Evolutionary conservation across 805 yeast species (phyloP), one percentile per base, ranked within the genome.

Genomic region (Alloascoidea africana): DNA sequence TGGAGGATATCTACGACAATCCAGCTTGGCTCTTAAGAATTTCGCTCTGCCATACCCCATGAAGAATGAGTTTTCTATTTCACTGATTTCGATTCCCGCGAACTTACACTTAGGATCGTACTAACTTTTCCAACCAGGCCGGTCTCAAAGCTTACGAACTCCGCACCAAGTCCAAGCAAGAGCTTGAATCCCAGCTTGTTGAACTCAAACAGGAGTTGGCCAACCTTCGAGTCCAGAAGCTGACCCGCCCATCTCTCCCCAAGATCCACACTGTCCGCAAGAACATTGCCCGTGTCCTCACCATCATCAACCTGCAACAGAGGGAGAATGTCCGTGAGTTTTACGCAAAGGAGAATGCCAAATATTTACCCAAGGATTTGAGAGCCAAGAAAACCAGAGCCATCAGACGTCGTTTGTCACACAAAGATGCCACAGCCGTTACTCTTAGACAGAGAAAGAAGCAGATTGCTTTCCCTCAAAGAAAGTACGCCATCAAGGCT

Each of bases 351-450:
- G 80, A 83, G 79, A 51, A 49, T 54, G 57, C 59, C 57, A 87
- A 85, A 72, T 82, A 76, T 79, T 73, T 76, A 66, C 97, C 98
- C 75, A 87, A 89, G 76, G 96, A 87, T 66, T 77, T 91, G 72
- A 89, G 97, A 75, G 94, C 86, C 58, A 91, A 91, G 89, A 84
- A 91, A 82, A 91, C 99, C 70, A 89, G 97, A 80, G 97, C 98
- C 67, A 70, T 89, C 70, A 89, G 98, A 83, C 83, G 97, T 77
- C 76, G 78, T 63, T 76, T 91, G 63, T 76, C 96, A 66, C 73
- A 80, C 62, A 66, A 67, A 67, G 96, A 91, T 73, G 78, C 83
- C 63, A 60, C 73, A 56, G 69, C 70, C 64, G 66, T 69, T 64
- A 89, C 97, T 60, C 80, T 68, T 55, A 86, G 82, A 76, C 85